Percentiles rank a stretch among this genome's conserved stretches.
phyloP scores from a whole-genome alignment of 176 grass and related monocot genomes.

The Aegilops sharonensis region DNA sequence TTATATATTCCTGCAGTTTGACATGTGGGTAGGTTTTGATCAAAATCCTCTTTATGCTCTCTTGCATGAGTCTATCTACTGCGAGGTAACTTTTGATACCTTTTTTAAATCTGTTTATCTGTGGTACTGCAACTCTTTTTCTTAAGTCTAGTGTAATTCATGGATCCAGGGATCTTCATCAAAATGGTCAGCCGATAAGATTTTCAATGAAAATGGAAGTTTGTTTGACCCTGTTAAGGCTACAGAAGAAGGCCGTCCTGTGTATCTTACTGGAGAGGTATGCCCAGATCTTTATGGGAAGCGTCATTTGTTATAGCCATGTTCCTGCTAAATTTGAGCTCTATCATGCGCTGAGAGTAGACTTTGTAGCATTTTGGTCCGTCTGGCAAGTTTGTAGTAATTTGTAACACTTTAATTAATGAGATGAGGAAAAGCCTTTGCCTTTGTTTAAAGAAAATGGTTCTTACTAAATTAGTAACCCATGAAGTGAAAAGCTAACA shows the following conservation, averaged over 20 bases:
- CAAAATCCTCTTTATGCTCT: constrained; percentile 84
- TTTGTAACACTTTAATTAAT: not conserved
- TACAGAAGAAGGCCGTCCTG: constrained; percentile 65
- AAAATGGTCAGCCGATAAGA: constrained; percentile 85
- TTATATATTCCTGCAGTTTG: constrained; percentile 52
- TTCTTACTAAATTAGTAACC: not conserved
- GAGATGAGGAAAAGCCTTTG: not conserved
- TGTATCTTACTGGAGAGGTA: constrained; percentile 97
- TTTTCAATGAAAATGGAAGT: constrained; percentile 39
- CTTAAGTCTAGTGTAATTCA: constrained; percentile 10
- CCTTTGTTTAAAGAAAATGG: not conserved
- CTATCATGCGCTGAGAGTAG: not conserved
- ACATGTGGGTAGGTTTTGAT: constrained; percentile 86
- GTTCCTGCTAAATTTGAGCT: not conserved
- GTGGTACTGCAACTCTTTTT: not conserved
- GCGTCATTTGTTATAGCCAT: not conserved
- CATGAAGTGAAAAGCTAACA: not conserved
- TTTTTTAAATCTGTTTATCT: not conserved
- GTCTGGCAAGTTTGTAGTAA: not conserved
- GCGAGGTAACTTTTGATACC: constrained; percentile 51
- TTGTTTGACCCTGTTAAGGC: constrained; percentile 84
- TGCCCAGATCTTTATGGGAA: not conserved
- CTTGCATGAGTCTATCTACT: constrained; percentile 91
- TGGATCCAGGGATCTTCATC: constrained; percentile 68
- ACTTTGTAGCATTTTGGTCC: not conserved